Conservation (phyloP, 306 rosid genomes). For the Malus orientalis region DNA sequence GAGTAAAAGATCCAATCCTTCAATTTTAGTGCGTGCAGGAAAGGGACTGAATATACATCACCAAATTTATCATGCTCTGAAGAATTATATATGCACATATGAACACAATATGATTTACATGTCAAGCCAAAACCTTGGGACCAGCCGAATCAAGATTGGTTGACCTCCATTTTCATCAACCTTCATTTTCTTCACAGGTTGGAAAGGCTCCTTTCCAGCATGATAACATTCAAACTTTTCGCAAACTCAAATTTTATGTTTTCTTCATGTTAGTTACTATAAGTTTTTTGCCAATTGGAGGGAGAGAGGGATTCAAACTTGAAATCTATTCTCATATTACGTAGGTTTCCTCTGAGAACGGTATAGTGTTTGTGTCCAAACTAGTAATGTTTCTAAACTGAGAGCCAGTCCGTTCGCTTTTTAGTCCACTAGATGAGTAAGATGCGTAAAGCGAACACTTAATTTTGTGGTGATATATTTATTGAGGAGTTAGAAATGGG, state of each 20-base stretch:
- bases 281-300: background rate
- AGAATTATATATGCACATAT: background rate
- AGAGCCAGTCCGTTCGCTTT: background rate
- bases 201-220: background rate
- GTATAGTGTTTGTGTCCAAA: too few relatives aligned
- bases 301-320: background rate
- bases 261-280: background rate
- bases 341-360: too few relatives aligned
- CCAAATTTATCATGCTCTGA: background rate
- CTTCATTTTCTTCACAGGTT: slow-evolving; percentile 16
- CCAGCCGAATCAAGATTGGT: slow-evolving; percentile 29
- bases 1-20: background rate
- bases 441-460: background rate
- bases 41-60: slow-evolving; percentile 2
- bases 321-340: background rate
- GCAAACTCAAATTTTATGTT: background rate
- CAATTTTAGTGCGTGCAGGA: background rate
- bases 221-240: background rate
- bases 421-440: background rate
- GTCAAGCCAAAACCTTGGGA: slow-evolving; percentile 29
- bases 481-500: background rate
- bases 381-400: background rate
- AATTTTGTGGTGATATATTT: background rate
- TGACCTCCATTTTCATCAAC: slow-evolving; percentile 18
- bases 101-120: slow-evolving; percentile 3